A percentile compares a stretch with the other conserved stretches of the same genome.
phyloP scores from a whole-genome alignment of 225 moss, liverwort and hornwort genomes.

The Rhytidiadelphus loreus region DNA sequence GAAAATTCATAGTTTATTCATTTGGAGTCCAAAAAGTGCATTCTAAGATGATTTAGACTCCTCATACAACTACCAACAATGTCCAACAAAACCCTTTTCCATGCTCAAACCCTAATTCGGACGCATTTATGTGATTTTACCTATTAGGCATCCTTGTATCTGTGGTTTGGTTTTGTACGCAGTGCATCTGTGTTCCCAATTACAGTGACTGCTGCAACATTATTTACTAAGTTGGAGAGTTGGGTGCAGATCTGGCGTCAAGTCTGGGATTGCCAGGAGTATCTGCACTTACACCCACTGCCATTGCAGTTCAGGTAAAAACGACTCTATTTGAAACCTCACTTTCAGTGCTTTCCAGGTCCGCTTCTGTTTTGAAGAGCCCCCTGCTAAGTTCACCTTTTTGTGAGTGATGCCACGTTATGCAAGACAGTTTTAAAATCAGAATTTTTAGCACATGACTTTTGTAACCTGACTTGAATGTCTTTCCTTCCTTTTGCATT shows the following conservation, averaged over 20 bases:
- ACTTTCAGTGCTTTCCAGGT: neutral
- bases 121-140: neutral
- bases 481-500: neutral
- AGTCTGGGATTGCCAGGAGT: slow-evolving; percentile 20
- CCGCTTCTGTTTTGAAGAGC: neutral
- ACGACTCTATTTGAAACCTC: neutral
- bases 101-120: neutral
- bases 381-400: neutral
- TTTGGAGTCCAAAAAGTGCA: neutral
- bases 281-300: slow-evolving; percentile 21
- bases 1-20: neutral
- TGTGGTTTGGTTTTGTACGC: neutral
- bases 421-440: neutral
- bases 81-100: neutral
- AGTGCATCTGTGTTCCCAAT: neutral
- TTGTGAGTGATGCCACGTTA: neutral
- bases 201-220: neutral
- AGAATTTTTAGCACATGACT: neutral
- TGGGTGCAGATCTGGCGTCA: slow-evolving; percentile 28
- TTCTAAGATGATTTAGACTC: no score
- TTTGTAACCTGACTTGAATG: neutral
- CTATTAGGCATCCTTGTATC: neutral
- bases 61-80: neutral
- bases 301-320: slow-evolving; percentile 38
- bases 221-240: neutral